phyloP scores from a whole-genome alignment of 1,139 yeast genomes.

The Suhomyces ambrosiae region DNA sequence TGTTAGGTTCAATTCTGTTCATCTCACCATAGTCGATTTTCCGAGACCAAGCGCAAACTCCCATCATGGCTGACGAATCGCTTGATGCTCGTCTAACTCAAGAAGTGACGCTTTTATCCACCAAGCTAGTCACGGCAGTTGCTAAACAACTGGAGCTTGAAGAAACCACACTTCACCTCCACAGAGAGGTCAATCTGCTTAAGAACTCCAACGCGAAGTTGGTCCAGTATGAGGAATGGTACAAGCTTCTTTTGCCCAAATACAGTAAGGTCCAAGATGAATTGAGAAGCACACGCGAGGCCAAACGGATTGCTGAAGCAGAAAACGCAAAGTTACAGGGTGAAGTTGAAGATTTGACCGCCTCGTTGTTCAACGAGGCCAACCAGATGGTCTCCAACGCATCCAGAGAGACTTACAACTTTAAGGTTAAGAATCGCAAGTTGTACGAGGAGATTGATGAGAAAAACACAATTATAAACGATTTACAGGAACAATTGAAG shows the following conservation, averaged over 20 bases:
- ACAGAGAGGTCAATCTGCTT: conserved; percentile 33
- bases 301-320: conserved; percentile 51
- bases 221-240: conserved; percentile 34
- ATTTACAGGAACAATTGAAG: conserved; percentile 66
- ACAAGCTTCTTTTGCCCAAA: conserved; percentile 31
- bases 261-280: conserved; percentile 36
- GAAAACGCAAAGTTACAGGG: conserved; percentile 60
- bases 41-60: too few species aligned
- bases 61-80: conserved; percentile 12
- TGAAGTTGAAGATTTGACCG: conserved; percentile 79
- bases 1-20: too few species aligned
- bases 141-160: conserved; percentile 60
- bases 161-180: conserved; percentile 38
- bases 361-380: conserved; percentile 76
- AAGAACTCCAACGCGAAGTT: conserved; percentile 23
- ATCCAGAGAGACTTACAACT: conserved; percentile 56
- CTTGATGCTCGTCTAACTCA: conserved; percentile 45
- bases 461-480: conserved; percentile 66
- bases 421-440: conserved; percentile 55
- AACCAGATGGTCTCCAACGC: conserved; percentile 79
- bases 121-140: conserved; percentile 61
- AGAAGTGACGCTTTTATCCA: conserved; percentile 59
- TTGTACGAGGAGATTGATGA: conserved; percentile 70
- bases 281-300: conserved; percentile 33
- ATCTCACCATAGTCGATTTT: too few species aligned